phyloP scores from a whole-genome alignment of 805 yeast species.

The Barnettozyma botsteinii region DNA sequence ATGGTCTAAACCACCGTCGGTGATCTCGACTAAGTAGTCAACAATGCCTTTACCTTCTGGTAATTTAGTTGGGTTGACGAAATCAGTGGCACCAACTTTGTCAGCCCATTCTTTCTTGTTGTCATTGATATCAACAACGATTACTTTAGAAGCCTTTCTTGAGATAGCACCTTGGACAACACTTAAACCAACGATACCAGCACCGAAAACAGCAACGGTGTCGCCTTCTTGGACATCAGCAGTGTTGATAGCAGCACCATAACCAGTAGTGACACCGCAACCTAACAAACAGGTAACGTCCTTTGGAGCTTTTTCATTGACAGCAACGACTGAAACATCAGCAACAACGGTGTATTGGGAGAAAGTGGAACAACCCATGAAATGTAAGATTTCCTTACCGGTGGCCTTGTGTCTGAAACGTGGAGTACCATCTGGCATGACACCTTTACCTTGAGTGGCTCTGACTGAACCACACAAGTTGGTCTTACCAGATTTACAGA shows the following conservation, averaged over 20 bases:
- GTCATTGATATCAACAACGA: constrained; percentile 84
- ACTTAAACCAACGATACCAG: constrained; percentile 95
- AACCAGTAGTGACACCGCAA: constrained; percentile 98
- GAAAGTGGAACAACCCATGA: constrained; percentile 98
- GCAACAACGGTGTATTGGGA: constrained; percentile 97
- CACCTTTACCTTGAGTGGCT: constrained; percentile 97
- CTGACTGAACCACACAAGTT: constrained; percentile 93
- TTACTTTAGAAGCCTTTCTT: constrained; percentile 74
- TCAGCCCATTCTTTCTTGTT: constrained; percentile 79
- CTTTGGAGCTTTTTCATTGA: constrained; percentile 74
- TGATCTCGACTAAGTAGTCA: constrained; percentile 75
- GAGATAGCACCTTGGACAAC: constrained; percentile 92
- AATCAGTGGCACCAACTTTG: constrained; percentile 93
- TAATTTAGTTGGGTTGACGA: constrained; percentile 76
- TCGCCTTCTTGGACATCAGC: constrained; percentile 90
- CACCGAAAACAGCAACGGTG: constrained; percentile 94
- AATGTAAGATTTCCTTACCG: constrained; percentile 83
- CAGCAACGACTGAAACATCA: constrained; percentile 92
- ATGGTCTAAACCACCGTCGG: constrained; percentile 95
- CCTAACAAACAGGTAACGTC: constrained; percentile 91
- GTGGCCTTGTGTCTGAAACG: constrained; percentile 69
- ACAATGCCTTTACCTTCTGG: constrained; percentile 73
- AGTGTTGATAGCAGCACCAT: constrained; percentile 94
- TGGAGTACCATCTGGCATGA: constrained; percentile 97
- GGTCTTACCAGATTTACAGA: constrained; percentile 93